These are phyloP conservation scores for Jatropha curcas DNA, from an alignment of 345 rosid genomes.

Conservation along the genomic window DNA sequence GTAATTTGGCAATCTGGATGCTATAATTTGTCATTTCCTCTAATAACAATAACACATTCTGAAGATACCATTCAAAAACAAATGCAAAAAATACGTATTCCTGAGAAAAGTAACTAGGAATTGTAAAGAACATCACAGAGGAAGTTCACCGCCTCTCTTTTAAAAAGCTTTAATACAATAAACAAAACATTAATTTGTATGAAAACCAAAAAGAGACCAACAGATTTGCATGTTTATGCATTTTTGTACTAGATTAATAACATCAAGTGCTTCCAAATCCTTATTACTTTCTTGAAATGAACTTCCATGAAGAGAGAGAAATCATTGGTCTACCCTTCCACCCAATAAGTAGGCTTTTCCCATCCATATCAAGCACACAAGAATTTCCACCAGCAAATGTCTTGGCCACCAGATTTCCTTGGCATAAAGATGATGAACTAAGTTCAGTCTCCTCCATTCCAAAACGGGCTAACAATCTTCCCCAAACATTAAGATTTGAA, in stretches of 20 bases:
- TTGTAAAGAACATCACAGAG: too few species aligned
- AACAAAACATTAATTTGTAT: too few species aligned
- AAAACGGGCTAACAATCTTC: slow-evolving; percentile 38
- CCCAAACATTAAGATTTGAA: slow-evolving; percentile 51
- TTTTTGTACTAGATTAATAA: too few species aligned
- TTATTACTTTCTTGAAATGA: too few species aligned
- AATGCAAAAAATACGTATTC: background rate
- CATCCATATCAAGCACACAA: slow-evolving; percentile 38
- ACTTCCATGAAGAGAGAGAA: slow-evolving; percentile 39
- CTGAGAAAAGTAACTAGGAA: too few species aligned
- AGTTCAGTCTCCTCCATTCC: slow-evolving; percentile 44
- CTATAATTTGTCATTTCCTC: background rate
- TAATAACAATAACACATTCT: background rate
- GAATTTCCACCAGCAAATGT: slow-evolving; percentile 28
- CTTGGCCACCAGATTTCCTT: slow-evolving; percentile 35
- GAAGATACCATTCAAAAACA: background rate
- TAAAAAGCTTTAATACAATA: too few species aligned
- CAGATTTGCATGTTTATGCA: too few species aligned
- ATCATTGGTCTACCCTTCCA: slow-evolving; percentile 54
- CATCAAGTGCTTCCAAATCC: background rate
- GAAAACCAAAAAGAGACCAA: too few species aligned
- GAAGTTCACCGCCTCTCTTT: too few species aligned
- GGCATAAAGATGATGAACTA: slow-evolving; percentile 40
- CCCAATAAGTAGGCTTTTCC: slow-evolving; percentile 37
- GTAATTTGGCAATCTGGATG: background rate